These are phyloP conservation scores for Verticillium zaregamsianum DNA, from an alignment of 2,329 filamentous ascomycete genomes.

Conservation along the genomic window DNA sequence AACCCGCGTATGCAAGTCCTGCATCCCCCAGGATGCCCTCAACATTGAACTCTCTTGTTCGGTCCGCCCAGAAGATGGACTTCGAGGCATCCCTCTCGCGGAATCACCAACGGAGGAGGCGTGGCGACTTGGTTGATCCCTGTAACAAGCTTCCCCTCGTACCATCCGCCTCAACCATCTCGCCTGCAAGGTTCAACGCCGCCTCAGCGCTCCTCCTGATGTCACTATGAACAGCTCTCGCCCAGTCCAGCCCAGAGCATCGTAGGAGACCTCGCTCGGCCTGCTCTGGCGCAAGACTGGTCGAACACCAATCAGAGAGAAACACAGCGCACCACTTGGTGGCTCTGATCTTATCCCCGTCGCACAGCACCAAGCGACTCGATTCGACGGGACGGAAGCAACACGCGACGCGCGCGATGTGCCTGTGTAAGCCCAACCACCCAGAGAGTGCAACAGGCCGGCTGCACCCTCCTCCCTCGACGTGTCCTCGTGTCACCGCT, in stretches of 20 bases:
- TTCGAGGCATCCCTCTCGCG: neutral
- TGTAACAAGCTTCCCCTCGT: neutral
- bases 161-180: neutral
- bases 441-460: neutral
- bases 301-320: neutral
- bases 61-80: neutral
- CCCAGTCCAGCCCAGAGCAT: neutral
- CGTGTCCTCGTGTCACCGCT: too few species aligned
- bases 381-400: neutral
- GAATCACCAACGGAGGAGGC: neutral
- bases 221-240: neutral
- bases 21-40: neutral
- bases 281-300: neutral
- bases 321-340: neutral
- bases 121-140: neutral
- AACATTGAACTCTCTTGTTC: neutral
- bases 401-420: neutral
- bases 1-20: neutral
- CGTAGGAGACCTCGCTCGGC: neutral
- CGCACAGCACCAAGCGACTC: neutral
- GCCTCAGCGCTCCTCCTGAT: neutral
- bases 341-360: neutral
- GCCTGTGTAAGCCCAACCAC: neutral
- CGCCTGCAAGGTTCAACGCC: neutral
- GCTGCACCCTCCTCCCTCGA: too few species aligned